Evolutionary conservation across 1,284 basidiomycete genomes (phyloP), one percentile per base, ranked within the genome.

Genomic region (Paramarasmius palmivorus): DNA sequence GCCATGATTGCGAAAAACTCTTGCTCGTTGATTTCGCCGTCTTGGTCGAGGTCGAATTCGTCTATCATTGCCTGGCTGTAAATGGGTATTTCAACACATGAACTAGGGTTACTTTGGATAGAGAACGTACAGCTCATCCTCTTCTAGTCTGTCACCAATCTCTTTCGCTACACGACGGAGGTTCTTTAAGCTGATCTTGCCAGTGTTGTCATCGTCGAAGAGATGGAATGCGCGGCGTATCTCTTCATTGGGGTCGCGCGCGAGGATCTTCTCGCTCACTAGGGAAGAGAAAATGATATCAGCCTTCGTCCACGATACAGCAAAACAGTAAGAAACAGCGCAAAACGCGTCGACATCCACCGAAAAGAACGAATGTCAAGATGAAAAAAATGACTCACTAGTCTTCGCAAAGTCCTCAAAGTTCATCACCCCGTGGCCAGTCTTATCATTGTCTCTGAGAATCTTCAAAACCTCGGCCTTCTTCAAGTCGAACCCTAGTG

Each of bases 51-150:
- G 72, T 99, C 96, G 66, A 99, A 99, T 74, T 99, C 97, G 66
- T 99, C 97, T 65, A 99, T 99, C 96, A 99, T 99, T 19, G 96
- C 97, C 86, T 98, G 93, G 61, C 95, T 98, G 55, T 7, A 19
- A 32, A 32, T n/a, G n/a, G n/a, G n/a, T n/a, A n/a, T n/a, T n/a
- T n/a, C n/a, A n/a, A n/a, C n/a, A n/a, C n/a, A n/a, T n/a, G n/a
- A n/a, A 19, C 29, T 29, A 15, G 3, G 32, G 35, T 20, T 8
- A 34, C 6, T 15, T 25, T 54, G 49, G 55, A 62, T 55, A 53
- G 25, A 57, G 17, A n/a, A 83, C 95, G 71, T 70, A 98, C 95
- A 99, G 76, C 66, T 99, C 97, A 59, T 99, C 96, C 60, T 98
- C 97, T 64, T 96, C 95, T 58, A 99, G 73, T 49, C 90, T 82